Conservation (phyloP, 108 stramenopile genomes). For the Skeletonema menzelii region DNA sequence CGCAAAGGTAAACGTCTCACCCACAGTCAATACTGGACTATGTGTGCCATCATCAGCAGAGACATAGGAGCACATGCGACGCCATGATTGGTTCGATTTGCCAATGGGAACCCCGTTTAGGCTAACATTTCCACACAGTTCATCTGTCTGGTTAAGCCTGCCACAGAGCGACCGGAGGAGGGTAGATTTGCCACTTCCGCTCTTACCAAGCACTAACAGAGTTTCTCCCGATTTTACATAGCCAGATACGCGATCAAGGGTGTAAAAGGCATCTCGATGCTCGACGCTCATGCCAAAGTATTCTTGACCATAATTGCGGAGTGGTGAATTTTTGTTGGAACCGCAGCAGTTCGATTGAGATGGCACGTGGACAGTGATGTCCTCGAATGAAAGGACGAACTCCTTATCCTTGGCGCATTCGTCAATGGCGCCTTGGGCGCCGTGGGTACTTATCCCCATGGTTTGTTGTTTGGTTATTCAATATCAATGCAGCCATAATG, state of each 20-base stretch:
- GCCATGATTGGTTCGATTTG: constrained; percentile 34
- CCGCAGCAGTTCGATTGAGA: not conserved
- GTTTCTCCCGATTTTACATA: constrained; percentile 23
- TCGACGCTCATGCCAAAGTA: constrained; percentile 28
- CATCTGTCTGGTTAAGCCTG: constrained; percentile 24
- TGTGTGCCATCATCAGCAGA: constrained; percentile 34
- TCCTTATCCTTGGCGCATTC: not conserved
- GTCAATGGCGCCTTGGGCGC: not conserved
- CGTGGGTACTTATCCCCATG: too few relatives aligned
- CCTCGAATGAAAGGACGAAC: constrained; percentile 30
- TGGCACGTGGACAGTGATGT: constrained; percentile 41
- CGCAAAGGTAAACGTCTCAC: constrained; percentile 49
- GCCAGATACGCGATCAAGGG: constrained; percentile 37
- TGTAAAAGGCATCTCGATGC: constrained; percentile 26
- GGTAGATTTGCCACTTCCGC: constrained; percentile 26
- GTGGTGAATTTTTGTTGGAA: constrained; percentile 1
- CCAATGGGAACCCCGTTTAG: constrained; percentile 38
- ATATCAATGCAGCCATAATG: too few relatives aligned
- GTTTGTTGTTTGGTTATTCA: too few relatives aligned
- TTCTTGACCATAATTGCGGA: constrained; percentile 23
- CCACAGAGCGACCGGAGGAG: constrained; percentile 24
- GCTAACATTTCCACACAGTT: constrained; percentile 22
- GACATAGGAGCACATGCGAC: constrained; percentile 44
- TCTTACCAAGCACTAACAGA: constrained; percentile 29
- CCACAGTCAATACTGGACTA: constrained; percentile 46